A percentile compares a stretch with the other conserved stretches of the same genome.
phyloP scores from a whole-genome alignment of 2,329 filamentous ascomycete species.

The Albophoma yamanashiensis region DNA sequence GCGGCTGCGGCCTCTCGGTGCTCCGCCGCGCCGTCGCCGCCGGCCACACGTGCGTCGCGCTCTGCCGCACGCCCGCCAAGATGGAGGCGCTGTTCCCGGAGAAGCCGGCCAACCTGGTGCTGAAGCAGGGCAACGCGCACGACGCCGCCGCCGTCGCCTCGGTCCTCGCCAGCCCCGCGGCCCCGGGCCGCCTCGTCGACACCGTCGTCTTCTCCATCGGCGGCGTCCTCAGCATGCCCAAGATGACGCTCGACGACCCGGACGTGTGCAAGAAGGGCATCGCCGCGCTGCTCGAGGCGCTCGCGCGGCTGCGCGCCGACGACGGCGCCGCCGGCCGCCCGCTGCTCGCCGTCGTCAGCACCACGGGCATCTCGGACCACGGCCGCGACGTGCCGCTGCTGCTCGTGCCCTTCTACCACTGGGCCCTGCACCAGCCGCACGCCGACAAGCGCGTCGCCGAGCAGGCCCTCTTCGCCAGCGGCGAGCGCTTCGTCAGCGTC shows the following conservation, averaged over 20 bases:
- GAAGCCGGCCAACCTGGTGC: conserved; percentile 20
- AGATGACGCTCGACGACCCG: conserved; percentile 22
- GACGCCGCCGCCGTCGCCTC: conserved; percentile 19
- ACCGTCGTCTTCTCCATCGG: conserved; percentile 29
- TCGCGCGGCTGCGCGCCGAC: conserved; percentile 13
- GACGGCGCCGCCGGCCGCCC: conserved; percentile 17
- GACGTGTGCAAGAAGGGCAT: conserved; percentile 28
- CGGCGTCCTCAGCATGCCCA: conserved; percentile 12
- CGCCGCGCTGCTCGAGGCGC: conserved; percentile 20
- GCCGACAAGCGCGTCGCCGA: conserved; percentile 39
- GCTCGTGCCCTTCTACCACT: conserved; percentile 31
- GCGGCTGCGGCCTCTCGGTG: conserved; percentile 26
- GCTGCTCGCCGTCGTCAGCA: conserved; percentile 24
- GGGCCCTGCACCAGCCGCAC: conserved; percentile 29
- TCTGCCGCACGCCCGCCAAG: conserved; percentile 30
- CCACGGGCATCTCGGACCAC: conserved; percentile 27
- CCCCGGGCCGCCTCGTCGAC: conserved; percentile 21
- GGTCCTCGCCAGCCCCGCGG: conserved; percentile 17
- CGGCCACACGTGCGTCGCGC: conserved; percentile 27
- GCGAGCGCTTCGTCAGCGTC: conserved; percentile 25
- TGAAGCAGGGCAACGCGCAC: conserved; percentile 27
- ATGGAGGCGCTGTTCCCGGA: conserved; percentile 20
- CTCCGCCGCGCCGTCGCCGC: conserved; percentile 24
- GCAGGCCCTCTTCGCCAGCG: conserved; percentile 12
- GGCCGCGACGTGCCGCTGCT: conserved; percentile 22